A percentile compares a stretch with the other conserved stretches of the same genome.
Conservation (phyloP, 805 yeast genomes). For the Saccharomycopsis javanensis region DNA sequence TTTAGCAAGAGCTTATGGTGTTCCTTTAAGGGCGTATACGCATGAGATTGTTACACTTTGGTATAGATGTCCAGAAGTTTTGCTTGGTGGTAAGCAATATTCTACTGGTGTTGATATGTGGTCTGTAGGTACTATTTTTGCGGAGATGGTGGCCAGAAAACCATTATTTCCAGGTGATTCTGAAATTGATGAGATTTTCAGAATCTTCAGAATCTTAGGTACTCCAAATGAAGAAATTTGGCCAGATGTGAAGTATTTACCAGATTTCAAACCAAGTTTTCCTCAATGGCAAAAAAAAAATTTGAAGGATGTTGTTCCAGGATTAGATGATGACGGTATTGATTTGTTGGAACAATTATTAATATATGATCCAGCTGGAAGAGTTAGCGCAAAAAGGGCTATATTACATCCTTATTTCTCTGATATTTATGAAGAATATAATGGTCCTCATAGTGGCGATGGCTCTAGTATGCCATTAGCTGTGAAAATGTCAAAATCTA, state of each 20-base stretch:
- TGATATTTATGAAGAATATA: constrained; percentile 30
- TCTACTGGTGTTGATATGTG: constrained; percentile 98
- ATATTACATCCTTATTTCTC: constrained; percentile 79
- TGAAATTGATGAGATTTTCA: constrained; percentile 92
- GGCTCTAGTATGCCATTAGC: not conserved
- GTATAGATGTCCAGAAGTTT: constrained; percentile 95
- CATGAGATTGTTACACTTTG: constrained; percentile 97
- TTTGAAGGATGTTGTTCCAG: constrained; percentile 43
- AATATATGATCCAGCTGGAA: constrained; percentile 84
- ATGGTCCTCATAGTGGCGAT: not conserved
- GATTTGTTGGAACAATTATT: constrained; percentile 72
- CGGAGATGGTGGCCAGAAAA: constrained; percentile 93
- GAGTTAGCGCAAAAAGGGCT: constrained; percentile 93
- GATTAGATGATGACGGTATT: constrained; percentile 73
- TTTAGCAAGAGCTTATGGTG: constrained; percentile 93
- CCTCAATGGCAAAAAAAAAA: constrained; percentile 80
- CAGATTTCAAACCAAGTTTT: constrained; percentile 88
- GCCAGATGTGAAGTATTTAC: constrained; percentile 89
- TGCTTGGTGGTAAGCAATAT: constrained; percentile 93
- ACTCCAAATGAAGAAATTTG: constrained; percentile 89
- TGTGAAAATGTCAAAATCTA: not conserved
- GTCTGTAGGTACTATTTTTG: constrained; percentile 97
- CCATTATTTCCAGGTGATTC: constrained; percentile 97
- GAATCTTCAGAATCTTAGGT: constrained; percentile 86
- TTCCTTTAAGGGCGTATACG: constrained; percentile 91